Evolutionary conservation across 345 rosid species (phyloP), one percentile per base, ranked within the genome.

Genomic region (Psidium friedrichsthalianum): DNA sequence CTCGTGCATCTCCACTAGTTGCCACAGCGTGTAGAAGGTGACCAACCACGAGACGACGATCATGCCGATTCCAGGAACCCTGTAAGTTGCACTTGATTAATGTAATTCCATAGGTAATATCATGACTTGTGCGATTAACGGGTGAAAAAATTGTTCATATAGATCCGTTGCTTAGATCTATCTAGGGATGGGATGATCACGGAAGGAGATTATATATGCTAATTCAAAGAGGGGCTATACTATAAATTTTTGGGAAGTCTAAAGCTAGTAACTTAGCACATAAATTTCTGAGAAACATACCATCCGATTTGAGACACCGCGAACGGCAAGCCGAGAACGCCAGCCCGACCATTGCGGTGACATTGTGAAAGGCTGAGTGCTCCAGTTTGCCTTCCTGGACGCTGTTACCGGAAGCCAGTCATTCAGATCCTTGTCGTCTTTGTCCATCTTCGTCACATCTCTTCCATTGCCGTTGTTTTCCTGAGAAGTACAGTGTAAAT

Each of bases 1-100:
- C 84, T 95, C 96, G 84, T 94, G 98, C 98, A 94, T 95, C 84
- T 94, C 92, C 6, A 95, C 98, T 93, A 95, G 92, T 88, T 95
- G 96, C 96, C 98, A 95, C 83, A 95, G 57, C 22, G 98, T 90
- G 92, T 89, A 92, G 0, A 92, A 64, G 4, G 94, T 92, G 83
- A 90, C 86, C 51, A 80, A 2, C 92, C 94, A 92, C 11, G 93
- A 92, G 25, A 93, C 82, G 22, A 90, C 9, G 47, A 69, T 36
- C 47, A 69, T 4, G 14, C 47, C 47, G 25, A 69, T 36, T 69
- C 80, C 80, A 1, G 80, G 80, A 69, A 36, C 42, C 80, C 80
- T 69, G 11, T 32, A 32, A 69, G 78, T 32, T 32, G 78, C 3
- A 22, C 42, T 69, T 36, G 10, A 69, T 69, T 69, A 69, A 69